Conservation (phyloP, 129 eudicot species). For the Centaurea solstitialis region DNA sequence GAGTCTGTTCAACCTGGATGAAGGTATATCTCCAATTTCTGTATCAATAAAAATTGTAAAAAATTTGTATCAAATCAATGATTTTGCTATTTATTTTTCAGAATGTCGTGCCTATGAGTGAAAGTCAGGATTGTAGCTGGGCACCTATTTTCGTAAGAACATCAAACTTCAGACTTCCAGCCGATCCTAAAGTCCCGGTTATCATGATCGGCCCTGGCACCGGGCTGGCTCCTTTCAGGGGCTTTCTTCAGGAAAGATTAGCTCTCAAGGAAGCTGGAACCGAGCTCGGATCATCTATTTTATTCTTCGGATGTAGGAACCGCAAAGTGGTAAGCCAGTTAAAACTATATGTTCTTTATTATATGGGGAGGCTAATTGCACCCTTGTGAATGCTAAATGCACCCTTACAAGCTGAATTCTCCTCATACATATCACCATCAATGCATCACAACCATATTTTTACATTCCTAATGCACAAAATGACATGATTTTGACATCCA, state of each 20-base stretch:
- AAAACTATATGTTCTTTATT: not conserved
- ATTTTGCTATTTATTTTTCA: slow-evolving; percentile 22
- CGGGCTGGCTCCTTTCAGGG: slow-evolving; percentile 92
- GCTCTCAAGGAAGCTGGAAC: slow-evolving; percentile 64
- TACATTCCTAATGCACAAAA: too few relatives aligned
- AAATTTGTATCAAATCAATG: not conserved
- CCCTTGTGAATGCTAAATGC: too few relatives aligned
- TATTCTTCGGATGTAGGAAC: slow-evolving; percentile 87
- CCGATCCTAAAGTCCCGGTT: slow-evolving; percentile 66
- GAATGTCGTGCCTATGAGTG: slow-evolving; percentile 71
- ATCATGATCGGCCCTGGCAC: slow-evolving; percentile 99
- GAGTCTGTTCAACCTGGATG: slow-evolving; percentile 57
- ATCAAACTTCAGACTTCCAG: slow-evolving; percentile 86
- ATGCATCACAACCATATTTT: too few relatives aligned
- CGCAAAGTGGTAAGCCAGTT: slow-evolving; percentile 49
- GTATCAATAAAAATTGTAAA: not conserved
- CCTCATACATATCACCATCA: too few relatives aligned
- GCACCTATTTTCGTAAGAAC: slow-evolving; percentile 75
- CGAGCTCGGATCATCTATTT: slow-evolving; percentile 45
- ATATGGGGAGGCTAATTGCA: too few relatives aligned
- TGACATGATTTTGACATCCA: too few relatives aligned
- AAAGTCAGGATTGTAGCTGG: slow-evolving; percentile 58
- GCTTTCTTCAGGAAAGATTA: slow-evolving; percentile 84
- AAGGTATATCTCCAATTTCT: slow-evolving; percentile 22
- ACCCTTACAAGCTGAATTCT: too few relatives aligned